Base-by-base conservation (phyloP, 257 asterid genomes). In the Pogostemon cablin region DNA sequence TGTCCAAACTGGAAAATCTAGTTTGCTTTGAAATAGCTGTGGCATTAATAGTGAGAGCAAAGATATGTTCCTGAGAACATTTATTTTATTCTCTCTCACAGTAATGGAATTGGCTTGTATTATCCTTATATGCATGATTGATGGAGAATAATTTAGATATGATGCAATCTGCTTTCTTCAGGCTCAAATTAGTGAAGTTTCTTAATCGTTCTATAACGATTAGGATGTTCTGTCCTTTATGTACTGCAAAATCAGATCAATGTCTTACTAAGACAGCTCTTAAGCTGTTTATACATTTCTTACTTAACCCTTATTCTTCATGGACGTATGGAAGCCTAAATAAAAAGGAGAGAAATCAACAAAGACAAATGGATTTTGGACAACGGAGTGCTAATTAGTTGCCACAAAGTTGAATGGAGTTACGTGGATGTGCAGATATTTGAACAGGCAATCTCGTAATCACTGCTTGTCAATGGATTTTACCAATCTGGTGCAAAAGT, bases 171-270 rank as follows among this genome's bases (percentile, higher is more conserved):
- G 7, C 15, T 25, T 56, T 17, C 43, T 57, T 1, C 39, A 57
- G 42, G 63, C 43, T 56, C 41, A 56, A 56, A 40, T 35, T 32
- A 25, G 62, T 56, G 25, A 56, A 56, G 32, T 56, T 12, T 56
- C 62, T 25, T 32, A 32, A 25, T 56, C 10, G 6, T 7, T 56
- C 11, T 17, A 54, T 2, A 54, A 6, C 5, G 41, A 56, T 56
- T 56, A 32, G 62, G n/a, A 54, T 54, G 39, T 25, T 17, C 8
- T 39, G 25, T 25, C 25, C 7, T 32, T 57, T 4, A 3, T 55
- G 25, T n/a, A 7, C 40, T 32, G 42, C 15, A 50, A 47, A 1
- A 37, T 56, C 42, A 56, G 63, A 57, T 10, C 34, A 57, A 25
- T 34, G 43, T 57, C 43, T 35, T 32, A 50, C 47, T 11, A 12